These are phyloP conservation scores for Moesziomyces sp. DNA, from an alignment of 1,284 basidiomycete species.

Conservation along the genomic window DNA sequence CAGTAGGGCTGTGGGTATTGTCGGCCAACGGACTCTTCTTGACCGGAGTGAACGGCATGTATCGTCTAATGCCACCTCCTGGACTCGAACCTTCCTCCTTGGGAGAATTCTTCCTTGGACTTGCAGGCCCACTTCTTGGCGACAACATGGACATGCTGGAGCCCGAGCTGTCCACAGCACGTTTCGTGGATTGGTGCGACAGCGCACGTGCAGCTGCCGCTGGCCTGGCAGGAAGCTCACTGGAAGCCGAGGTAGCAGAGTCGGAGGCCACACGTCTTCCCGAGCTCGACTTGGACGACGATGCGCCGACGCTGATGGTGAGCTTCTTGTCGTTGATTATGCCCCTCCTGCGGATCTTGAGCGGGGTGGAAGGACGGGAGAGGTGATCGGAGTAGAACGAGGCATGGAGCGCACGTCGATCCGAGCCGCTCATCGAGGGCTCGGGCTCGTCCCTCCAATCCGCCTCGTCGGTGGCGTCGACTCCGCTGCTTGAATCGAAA, in stretches of 20 bases:
- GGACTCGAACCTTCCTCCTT: not conserved
- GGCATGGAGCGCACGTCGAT: conserved; percentile 10
- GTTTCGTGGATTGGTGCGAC: conserved; percentile 2
- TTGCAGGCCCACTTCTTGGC: not conserved
- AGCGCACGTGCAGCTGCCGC: not conserved
- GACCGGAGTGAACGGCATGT: conserved; percentile 8
- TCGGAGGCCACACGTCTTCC: conserved; percentile 10
- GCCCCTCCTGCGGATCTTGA: conserved; percentile 29
- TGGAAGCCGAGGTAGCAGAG: conserved; percentile 1
- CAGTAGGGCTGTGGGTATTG: not conserved
- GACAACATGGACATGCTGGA: not conserved
- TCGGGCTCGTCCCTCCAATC: conserved; percentile 12
- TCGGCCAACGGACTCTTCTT: conserved; percentile 15
- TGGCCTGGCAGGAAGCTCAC: conserved; percentile 1
- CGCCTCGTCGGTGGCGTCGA: conserved; percentile 4
- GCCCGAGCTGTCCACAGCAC: not conserved
- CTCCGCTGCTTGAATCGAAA: not conserved
- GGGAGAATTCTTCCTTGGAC: not conserved
- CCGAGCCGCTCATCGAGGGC: conserved; percentile 2
- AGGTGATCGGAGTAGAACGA: conserved; percentile 7
- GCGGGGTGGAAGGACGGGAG: conserved; percentile 9
- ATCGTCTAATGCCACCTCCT: conserved; percentile 3
- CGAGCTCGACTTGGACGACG: not conserved
- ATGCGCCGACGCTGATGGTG: conserved; percentile 19
- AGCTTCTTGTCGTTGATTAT: conserved; percentile 30